Base-by-base conservation (phyloP, 1,139 yeast genomes). In the Yamadazyma triangularis region DNA sequence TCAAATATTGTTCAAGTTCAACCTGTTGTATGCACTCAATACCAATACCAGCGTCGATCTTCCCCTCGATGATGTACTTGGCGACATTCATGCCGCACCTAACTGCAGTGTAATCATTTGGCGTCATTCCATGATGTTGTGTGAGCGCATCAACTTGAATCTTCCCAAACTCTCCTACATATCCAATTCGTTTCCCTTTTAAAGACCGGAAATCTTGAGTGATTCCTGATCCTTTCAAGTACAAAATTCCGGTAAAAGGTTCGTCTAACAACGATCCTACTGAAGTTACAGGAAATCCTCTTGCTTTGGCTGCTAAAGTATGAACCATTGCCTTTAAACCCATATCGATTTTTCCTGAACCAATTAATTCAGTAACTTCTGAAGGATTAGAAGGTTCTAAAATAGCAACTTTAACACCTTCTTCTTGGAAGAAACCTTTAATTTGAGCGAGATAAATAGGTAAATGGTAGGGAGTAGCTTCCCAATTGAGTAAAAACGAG, bases 31-130 rank as follows among this genome's bases (percentile, higher is more conserved):
- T 70, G 50, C 77, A 72, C 48, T 73, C 79, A 38, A 73, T 70
- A 42, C 79, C 79, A 47, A 73, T 66, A 34, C 79, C 79, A 33
- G 78, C 78, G 48, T 73, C 77, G 33, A 73, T 71, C 40, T 63
- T 59, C 23, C 77, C 79, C 36, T 71, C 75, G 35, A 73, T 67
- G 43, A 73, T 72, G 44, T 64, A 65, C 45, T 70, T 71, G 35
- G 79, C 76, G 30, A 73, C 78, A 44, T 73, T 73, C 79, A 73
- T 73, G 30, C 79, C 79, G 44, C 78, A 72, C 50, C 79, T 62
- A 30, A 73, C 75, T n/a, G 79, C 76, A 32, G 77, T 71, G 50
- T 73, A 73, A 48, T 73, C 79, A 24, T 59, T 58, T 15, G 77
- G 77, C 21, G 63, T 63, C 77, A 73, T 70, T 23, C 77, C 77